Conservation (phyloP, 495 filamentous ascomycete genomes). For the Aspergillus baeticus region DNA sequence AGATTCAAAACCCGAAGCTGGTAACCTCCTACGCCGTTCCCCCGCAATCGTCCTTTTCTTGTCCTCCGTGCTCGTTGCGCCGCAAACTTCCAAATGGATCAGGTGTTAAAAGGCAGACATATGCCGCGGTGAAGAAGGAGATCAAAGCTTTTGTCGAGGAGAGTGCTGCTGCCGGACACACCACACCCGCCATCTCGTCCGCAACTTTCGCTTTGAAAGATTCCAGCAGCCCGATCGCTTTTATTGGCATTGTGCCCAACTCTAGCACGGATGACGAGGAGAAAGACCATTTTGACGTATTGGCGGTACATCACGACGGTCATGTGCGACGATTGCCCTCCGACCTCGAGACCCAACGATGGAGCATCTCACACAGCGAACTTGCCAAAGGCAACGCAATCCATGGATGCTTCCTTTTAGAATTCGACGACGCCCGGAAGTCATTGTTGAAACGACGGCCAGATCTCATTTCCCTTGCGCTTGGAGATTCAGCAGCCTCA, state of each 20-base stretch:
- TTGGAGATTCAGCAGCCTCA: conserved; percentile 28
- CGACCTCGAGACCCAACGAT: conserved; percentile 40
- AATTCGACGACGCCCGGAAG: conserved; percentile 47
- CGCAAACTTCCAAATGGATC: conserved; percentile 50
- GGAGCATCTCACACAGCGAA: conserved; percentile 43
- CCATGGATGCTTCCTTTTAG: conserved; percentile 40
- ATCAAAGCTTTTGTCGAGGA: conserved; percentile 56
- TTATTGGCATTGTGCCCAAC: conserved; percentile 40
- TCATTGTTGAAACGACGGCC: conserved; percentile 43
- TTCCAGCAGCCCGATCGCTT: conserved; percentile 40
- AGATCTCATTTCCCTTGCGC: conserved; percentile 40
- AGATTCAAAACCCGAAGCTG: conserved; percentile 78
- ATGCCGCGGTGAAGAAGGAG: conserved; percentile 48
- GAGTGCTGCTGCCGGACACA: conserved; percentile 34
- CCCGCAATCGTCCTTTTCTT: conserved; percentile 75
- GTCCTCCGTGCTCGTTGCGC: conserved; percentile 73
- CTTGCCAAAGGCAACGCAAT: conserved; percentile 32
- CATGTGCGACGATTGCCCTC: conserved; percentile 40
- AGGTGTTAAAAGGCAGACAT: conserved; percentile 69
- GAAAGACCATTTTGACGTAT: conserved; percentile 37
- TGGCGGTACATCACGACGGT: conserved; percentile 48
- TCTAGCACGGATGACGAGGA: conserved; percentile 22
- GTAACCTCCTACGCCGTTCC: conserved; percentile 84
- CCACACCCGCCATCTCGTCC: conserved; percentile 40
- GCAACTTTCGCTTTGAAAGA: conserved; percentile 40